Evolutionary conservation across 2,329 filamentous ascomycete genomes (phyloP).

Genomic region (Dryadomyces quercus-mongolicae): DNA sequence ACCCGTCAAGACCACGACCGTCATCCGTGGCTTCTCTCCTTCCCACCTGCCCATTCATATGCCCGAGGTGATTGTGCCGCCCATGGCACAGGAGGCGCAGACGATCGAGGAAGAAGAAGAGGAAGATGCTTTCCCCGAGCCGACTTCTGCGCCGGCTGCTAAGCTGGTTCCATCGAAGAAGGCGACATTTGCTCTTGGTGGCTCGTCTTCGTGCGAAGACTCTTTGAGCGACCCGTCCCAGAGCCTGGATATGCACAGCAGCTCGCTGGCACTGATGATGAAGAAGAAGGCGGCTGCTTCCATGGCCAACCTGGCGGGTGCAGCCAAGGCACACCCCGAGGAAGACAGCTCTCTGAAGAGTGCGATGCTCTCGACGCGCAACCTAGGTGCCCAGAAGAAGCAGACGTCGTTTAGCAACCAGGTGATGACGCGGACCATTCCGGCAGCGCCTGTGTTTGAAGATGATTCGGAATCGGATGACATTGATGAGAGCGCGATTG

Average conservation of each 20-base stretch:
- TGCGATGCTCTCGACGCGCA: constrained; percentile 32
- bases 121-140: constrained; percentile 44
- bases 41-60: constrained; percentile 46
- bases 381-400: constrained; percentile 49
- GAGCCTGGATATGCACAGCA: constrained; percentile 32
- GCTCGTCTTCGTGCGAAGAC: constrained; percentile 69
- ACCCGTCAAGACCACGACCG: constrained; percentile 31
- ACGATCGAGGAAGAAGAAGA: neutral
- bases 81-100: neutral
- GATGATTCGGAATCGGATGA: constrained; percentile 54
- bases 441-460: constrained; percentile 32
- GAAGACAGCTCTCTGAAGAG: constrained; percentile 65
- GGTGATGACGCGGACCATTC: constrained; percentile 54
- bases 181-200: constrained; percentile 60
- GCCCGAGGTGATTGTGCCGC: constrained; percentile 20
- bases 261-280: constrained; percentile 20
- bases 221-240: constrained; percentile 52
- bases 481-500: constrained; percentile 70
- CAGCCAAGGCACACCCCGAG: constrained; percentile 37
- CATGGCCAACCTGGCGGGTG: neutral
- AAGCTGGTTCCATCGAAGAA: constrained; percentile 61
- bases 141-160: constrained; percentile 39
- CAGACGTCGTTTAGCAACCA: constrained; percentile 72
- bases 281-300: constrained; percentile 10
- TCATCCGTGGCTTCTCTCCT: constrained; percentile 79